A percentile compares a stretch with the other conserved stretches of the same genome.
phyloP scores from a whole-genome alignment of 768 basidiomycete species.

The Chalciporus sphaerocephalus region DNA sequence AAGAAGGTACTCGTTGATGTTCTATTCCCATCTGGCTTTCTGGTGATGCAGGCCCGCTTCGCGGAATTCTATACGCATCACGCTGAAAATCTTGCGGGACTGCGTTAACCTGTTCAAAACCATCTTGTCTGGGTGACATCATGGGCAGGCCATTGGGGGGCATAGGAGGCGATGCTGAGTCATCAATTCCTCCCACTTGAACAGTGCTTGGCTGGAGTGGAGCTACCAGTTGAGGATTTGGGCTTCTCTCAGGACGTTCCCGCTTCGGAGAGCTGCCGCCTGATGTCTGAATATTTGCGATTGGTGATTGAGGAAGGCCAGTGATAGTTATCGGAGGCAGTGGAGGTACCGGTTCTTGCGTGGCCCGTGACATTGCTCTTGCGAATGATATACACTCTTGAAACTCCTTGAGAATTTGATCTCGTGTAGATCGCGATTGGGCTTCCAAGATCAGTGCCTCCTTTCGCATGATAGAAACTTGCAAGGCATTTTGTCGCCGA shows the following conservation, averaged over 20 bases:
- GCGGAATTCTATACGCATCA: constrained; percentile 3
- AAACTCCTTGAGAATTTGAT: constrained; percentile 65
- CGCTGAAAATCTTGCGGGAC: constrained; percentile 2
- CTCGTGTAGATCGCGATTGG: constrained; percentile 53
- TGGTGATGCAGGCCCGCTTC: constrained; percentile 4
- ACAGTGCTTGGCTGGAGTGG: constrained; percentile 2
- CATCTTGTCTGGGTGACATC: constrained; percentile 4
- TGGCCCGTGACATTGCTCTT: constrained; percentile 48
- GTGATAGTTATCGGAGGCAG: constrained; percentile 44
- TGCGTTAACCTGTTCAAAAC: constrained; percentile 3
- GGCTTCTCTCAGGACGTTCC: constrained; percentile 22
- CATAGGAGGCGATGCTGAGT: background rate
- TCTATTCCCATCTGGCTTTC: constrained; percentile 1
- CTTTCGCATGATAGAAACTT: constrained; percentile 82
- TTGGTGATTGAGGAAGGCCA: constrained; percentile 27
- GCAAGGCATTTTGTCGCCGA: constrained; percentile 60
- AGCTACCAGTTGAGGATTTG: constrained; percentile 13
- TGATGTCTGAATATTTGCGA: background rate
- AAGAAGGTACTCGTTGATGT: constrained; percentile 16
- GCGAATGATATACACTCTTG: constrained; percentile 84
- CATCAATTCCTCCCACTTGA: background rate
- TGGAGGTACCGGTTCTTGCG: constrained; percentile 66
- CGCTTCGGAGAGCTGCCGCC: constrained; percentile 1
- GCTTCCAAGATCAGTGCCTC: constrained; percentile 71
- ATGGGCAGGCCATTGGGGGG: constrained; percentile 5